Conservation (phyloP, 78 protist genomes). For the Monocercomonoides exilis region DNA sequence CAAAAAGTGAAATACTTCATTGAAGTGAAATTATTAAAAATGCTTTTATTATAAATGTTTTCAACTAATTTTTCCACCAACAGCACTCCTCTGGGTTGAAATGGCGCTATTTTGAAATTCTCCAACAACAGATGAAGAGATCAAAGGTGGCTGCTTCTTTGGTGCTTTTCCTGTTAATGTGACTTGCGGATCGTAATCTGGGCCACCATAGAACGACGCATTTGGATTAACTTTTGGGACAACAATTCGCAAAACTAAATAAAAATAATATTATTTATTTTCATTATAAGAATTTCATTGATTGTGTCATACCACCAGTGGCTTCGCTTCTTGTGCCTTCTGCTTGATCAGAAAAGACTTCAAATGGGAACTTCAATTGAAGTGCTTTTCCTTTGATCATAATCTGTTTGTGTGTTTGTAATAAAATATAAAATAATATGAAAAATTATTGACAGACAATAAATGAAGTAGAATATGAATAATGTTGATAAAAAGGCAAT, state of each 20-base stretch:
- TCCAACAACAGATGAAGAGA: not conserved
- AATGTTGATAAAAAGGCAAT: no score
- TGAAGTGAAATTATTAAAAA: not conserved
- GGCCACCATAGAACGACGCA: not conserved
- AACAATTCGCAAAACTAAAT: not conserved
- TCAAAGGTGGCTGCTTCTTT: not conserved
- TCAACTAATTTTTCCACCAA: not conserved
- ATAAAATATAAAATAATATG: no score
- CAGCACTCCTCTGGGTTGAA: no score
- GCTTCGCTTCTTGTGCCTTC: not conserved
- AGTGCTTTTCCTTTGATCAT: constrained; percentile 32
- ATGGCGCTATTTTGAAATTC: not conserved
- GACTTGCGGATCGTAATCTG: not conserved
- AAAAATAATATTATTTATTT: not conserved
- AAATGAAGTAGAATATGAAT: no score
- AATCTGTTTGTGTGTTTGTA: constrained; percentile 24
- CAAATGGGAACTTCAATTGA: constrained; percentile 13
- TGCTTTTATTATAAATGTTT: not conserved
- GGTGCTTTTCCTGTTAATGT: not conserved
- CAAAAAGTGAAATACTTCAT: no score
- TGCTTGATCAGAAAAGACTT: constrained; percentile 10
- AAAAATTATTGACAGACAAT: no score
- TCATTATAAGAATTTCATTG: no score
- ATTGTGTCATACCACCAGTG: not conserved
- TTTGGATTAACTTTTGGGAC: not conserved